These are phyloP conservation scores for Xylariaceae sp. DNA, from an alignment of 2,329 filamentous ascomycete genomes.

Conservation along the genomic window DNA sequence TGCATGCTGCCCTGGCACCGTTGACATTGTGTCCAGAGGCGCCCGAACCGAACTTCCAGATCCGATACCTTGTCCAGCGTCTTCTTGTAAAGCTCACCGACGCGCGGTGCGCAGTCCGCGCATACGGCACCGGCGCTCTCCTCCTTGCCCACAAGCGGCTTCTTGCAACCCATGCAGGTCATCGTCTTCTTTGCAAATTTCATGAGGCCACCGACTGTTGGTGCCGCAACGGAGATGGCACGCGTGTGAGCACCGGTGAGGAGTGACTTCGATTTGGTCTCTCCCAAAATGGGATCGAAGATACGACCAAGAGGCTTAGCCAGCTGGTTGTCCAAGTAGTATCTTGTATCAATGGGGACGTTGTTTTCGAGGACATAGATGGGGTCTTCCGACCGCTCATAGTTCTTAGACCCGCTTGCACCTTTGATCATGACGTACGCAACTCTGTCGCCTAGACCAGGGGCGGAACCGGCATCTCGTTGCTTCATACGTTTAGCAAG, in stretches of 20 bases:
- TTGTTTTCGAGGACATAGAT: slow-evolving; percentile 98
- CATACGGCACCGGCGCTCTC: slow-evolving; percentile 88
- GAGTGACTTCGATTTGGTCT: slow-evolving; percentile 84
- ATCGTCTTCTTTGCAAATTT: slow-evolving; percentile 98
- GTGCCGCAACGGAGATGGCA: slow-evolving; percentile 89
- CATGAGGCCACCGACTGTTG: slow-evolving; percentile 91
- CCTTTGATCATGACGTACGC: slow-evolving; percentile 98
- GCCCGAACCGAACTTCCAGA: slow-evolving; percentile 87
- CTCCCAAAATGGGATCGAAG: slow-evolving; percentile 95
- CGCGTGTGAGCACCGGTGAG: slow-evolving; percentile 93
- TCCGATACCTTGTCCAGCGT: slow-evolving; percentile 87
- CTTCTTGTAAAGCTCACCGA: slow-evolving; percentile 93
- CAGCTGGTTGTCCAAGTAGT: slow-evolving; percentile 98
- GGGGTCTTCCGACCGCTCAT: slow-evolving; percentile 95
- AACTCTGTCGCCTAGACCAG: slow-evolving; percentile 89
- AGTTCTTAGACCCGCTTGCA: slow-evolving; percentile 86
- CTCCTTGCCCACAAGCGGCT: slow-evolving; percentile 78
- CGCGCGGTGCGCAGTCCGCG: slow-evolving; percentile 77
- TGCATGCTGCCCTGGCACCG: slow-evolving; percentile 97
- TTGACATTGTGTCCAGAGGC: slow-evolving; percentile 98
- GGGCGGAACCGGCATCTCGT: slow-evolving; percentile 91
- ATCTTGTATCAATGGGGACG: slow-evolving; percentile 95
- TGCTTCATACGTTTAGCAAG: slow-evolving; percentile 96
- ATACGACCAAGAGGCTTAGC: slow-evolving; percentile 93
- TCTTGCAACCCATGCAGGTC: slow-evolving; percentile 99